Base-by-base conservation (phyloP, 371 early-diverging fungal species). In the Rhizopus microsporus region DNA sequence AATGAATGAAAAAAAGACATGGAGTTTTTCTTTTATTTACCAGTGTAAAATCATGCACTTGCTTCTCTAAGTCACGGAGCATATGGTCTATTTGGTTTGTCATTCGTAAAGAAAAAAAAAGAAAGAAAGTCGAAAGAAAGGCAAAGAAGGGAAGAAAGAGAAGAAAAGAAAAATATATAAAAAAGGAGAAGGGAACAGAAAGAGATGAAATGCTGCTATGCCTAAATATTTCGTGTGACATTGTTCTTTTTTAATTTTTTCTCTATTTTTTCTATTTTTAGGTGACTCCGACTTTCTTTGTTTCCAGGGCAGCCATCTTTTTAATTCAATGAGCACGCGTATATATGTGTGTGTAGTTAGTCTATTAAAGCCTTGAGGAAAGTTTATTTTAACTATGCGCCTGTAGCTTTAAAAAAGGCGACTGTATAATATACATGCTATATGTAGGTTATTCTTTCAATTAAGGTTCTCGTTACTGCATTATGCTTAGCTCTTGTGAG, bases 1-100 rank as follows among this genome's bases (percentile, higher is more conserved):
- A 47, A 47, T 52, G 45, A 30, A 35, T 40, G 48, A 34, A 40
- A 53, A 47, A 32, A 39, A 8, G 53, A 32, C 13, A 13, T 47
- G 29, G 12, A 31, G 30, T 56, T 29, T 48, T 10, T 48, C 34
- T 45, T 34, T 55, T 55, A 51, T 42, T 61, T 77, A 74, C 77
- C 69, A 77, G 37, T 1, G 74, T 64, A 45, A 77, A 74, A 46
- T 77, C 70, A 30, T 71, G 56, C 23, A 74, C 67, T 69, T 77
- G 72, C 34, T 77, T 71, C 54, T 77, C 77, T 32, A 77, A 57
- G 49, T 69, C 62, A 45, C 63, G 68, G 30, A 77, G 60, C 56
- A 69, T 65, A 59, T 59, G 42, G 58, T 74, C 70, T 29, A 72
- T 38, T 34, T 67, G 53, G 34, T 38, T 65, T 49, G 65, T 30